These are phyloP conservation scores for Firmiana major DNA, from an alignment of 345 rosid species.

Conservation along the genomic window DNA sequence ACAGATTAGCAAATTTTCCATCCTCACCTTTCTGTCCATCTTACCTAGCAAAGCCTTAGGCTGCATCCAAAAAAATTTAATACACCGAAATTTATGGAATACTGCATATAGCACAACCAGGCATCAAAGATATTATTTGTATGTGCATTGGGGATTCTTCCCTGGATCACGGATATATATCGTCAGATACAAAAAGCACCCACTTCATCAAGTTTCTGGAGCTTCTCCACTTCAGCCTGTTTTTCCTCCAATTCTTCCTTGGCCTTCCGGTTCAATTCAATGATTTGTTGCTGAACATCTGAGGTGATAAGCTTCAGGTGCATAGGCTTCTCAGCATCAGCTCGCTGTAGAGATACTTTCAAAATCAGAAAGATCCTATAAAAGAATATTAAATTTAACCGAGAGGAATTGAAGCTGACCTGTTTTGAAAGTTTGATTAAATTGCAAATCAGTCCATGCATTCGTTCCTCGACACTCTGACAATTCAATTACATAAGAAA, in stretches of 20 bases:
- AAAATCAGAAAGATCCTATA: slow-evolving; percentile 15
- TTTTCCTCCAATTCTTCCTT: slow-evolving; percentile 81
- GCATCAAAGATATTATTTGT: not conserved
- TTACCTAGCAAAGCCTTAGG: no score
- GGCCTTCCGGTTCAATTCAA: slow-evolving; percentile 56
- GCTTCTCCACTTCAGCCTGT: slow-evolving; percentile 84
- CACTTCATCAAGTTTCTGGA: slow-evolving; percentile 61
- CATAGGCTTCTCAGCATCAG: slow-evolving; percentile 70
- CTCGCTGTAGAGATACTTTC: slow-evolving; percentile 46
- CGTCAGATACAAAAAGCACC: slow-evolving; percentile 19
- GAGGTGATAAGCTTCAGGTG: slow-evolving; percentile 68
- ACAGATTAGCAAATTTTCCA: no score
- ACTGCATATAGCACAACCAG: not conserved
- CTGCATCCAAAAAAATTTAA: no score
- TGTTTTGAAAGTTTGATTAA: slow-evolving; percentile 69
- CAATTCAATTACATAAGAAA: slow-evolving; percentile 30
- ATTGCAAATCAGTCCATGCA: slow-evolving; percentile 66
- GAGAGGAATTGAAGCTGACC: slow-evolving; percentile 37
- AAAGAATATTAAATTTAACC: not conserved
- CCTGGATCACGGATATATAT: not conserved
- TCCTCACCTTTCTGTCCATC: no score
- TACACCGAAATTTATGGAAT: not conserved
- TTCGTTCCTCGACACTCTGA: slow-evolving; percentile 90
- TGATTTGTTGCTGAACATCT: slow-evolving; percentile 69
- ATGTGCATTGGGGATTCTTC: not conserved